Percentiles rank a stretch among this genome's conserved stretches.
These are phyloP conservation scores for Huntiella decipiens DNA, from an alignment of 2,329 filamentous ascomycete genomes.

Conservation along the genomic window DNA sequence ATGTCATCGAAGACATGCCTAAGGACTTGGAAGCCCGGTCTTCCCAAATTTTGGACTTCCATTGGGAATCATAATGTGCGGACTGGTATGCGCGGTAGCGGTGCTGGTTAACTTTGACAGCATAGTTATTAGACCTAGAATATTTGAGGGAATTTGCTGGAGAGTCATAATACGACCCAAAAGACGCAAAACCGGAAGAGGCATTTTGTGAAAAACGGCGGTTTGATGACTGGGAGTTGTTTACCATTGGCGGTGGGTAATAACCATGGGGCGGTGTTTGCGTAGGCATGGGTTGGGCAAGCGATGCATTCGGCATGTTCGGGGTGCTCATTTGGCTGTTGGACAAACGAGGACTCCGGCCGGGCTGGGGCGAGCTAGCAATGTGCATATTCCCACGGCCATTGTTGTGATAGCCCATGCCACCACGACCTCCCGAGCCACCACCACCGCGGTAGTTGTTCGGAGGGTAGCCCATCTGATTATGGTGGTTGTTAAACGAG, in stretches of 20 bases:
- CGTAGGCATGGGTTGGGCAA: conserved; percentile 40
- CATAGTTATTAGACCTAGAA: not conserved
- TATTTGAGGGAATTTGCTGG: not conserved
- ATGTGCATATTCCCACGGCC: conserved; percentile 23
- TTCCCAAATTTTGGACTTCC: no score
- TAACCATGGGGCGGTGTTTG: conserved; percentile 32
- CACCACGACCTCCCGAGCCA: conserved; percentile 29
- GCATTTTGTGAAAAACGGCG: no score
- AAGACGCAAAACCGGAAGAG: no score
- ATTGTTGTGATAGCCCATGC: conserved; percentile 26
- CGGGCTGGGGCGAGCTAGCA: conserved; percentile 47
- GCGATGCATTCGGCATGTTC: conserved; percentile 43
- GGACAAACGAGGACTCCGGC: conserved; percentile 45
- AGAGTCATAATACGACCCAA: not conserved
- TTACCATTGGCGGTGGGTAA: conserved; percentile 29
- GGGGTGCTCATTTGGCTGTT: conserved; percentile 50
- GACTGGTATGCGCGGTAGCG: not conserved
- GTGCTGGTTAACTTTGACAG: not conserved
- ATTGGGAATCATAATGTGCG: no score
- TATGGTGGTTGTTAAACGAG: conserved; percentile 27
- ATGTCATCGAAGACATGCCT: no score
- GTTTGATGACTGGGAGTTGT: not conserved
- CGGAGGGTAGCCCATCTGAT: conserved; percentile 23
- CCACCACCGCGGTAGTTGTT: conserved; percentile 20
- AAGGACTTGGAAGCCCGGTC: no score